Evolutionary conservation across 2,329 filamentous ascomycete genomes (phyloP), one percentile per base, ranked within the genome.

Genomic region (Fusarium clavum): DNA sequence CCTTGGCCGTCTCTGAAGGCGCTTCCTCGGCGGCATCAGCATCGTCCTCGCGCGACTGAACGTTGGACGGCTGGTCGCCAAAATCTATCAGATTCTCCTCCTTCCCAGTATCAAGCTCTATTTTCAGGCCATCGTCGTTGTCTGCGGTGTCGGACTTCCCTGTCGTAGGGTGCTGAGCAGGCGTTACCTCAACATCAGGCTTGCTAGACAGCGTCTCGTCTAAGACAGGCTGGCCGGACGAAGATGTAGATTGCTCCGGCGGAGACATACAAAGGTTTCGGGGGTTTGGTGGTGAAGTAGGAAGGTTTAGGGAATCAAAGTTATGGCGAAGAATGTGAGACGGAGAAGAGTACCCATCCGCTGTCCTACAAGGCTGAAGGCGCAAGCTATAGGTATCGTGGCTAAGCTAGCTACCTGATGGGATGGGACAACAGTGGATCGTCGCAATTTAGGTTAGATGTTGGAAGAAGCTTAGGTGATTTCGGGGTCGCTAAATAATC

Each of bases 221-320:
- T 67, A 61, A 65, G 74, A 75, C 73, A 69, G 72, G 67, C 74
- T 75, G 74, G 63, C 64, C 71, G 62, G 71, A 67, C 63, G 68
- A 72, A 75, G 72, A 64, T 55, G 73, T 62, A 61, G 76, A 72
- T 44, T 71, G 70, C 70, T 78, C 78, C 58, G 77, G 77, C 66
- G 77, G 77, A 78, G 79, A 80, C 79, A 81, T 81, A 72, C 79
- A 80, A 75, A 65, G 70, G 46, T 72, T 71, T 58, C 55, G 48
- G 45, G 41, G 38, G 24, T 58, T 64, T 56, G 18, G 20, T 46
- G 49, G 34, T 14, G 38, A 47, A 53, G 48, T 22, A 56, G 34
- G 25, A 47, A 38, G 40, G 20, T 14, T 38, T 56, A 34, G 30
- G 41, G 38, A 16, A 45, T 56, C 44, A 44, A 29, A 27, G 34